Evolutionary conservation across 306 rosid genomes (phyloP), one percentile per base, ranked within the genome.

Genomic region (Acacia crassicarpa): DNA sequence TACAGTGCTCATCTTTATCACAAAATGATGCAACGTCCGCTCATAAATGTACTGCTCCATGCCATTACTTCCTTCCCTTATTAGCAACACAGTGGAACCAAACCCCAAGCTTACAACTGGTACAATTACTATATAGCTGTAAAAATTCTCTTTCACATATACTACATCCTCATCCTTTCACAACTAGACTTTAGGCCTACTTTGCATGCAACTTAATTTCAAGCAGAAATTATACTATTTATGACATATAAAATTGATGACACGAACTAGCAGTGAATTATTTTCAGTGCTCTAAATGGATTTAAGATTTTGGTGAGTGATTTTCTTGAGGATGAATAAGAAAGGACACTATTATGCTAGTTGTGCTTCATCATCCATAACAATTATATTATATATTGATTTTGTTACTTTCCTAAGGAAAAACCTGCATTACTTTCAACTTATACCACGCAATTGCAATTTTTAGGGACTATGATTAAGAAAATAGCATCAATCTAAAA

Each of bases 11-110:
- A 20, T 48, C 20, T 19, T 19, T 17, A 53, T 25, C 63, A 56
- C 63, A 56, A 56, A 56, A 56, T 5, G 27, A 56, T 8, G 27
- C 25, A n/a, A n/a, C 63, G 63, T 7, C 27, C 69, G 22, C 59
- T 58, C 81, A 87, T 82, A 81, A 84, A 78, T 84, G 80, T 73
- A 1, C 66, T 48, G 58, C 53, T 22, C 12, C 67, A 54, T 70
- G 30, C 23, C 25, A 14, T 41, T 82, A 43, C 73, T 82, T 56
- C 76, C 81, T 65, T 49, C 80, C 72, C 22, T 67, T 67, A 9
- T 81, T 53, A 15, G 22, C 6, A 8, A 17, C 59, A 16, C 59
- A 16, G 56, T 15, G 56, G 56, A 16, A 16, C 19, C n/a, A 49
- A 17, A 17, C 6, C 17, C 56, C 56, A 16, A 4, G n/a, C 20